Percentiles rank a stretch among this genome's conserved stretches.
These are phyloP conservation scores for Ehretia macrophylla DNA, from an alignment of 257 asterid species.

Conservation along the genomic window DNA sequence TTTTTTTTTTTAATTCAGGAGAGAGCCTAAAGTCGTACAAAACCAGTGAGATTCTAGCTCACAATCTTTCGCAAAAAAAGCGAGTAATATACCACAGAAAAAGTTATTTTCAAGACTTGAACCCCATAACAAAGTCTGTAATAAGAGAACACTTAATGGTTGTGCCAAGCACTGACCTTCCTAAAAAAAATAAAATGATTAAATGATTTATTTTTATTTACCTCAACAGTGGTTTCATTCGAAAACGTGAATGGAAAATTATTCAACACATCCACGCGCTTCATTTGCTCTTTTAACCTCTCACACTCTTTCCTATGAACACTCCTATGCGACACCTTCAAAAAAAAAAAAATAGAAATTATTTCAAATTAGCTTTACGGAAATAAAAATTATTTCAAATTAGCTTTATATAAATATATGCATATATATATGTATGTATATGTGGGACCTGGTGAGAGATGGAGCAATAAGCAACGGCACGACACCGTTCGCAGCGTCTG, in stretches of 20 bases:
- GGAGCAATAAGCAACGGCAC: conserved; percentile 83
- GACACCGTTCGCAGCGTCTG: conserved; percentile 70
- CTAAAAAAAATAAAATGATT: neutral
- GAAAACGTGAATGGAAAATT: conserved; percentile 76
- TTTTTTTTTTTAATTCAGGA: too few relatives aligned
- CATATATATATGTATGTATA: too few relatives aligned
- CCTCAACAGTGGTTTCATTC: conserved; percentile 42
- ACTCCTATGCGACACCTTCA: conserved; percentile 62
- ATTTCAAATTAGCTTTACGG: too few relatives aligned
- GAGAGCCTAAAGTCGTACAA: too few relatives aligned
- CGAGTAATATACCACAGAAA: too few relatives aligned
- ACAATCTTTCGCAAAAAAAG: too few relatives aligned
- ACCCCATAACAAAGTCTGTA: too few relatives aligned
- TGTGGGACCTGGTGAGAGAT: conserved; percentile 70
- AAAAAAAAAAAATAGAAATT: neutral
- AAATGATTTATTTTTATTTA: neutral
- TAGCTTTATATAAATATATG: too few relatives aligned
- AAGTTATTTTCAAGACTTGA: too few relatives aligned
- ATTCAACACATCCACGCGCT: conserved; percentile 35
- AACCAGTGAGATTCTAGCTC: too few relatives aligned
- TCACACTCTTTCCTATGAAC: conserved; percentile 72
- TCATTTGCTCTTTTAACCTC: conserved; percentile 71
- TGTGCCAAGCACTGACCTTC: neutral
- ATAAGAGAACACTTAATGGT: too few relatives aligned
- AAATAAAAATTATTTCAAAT: neutral